Evolutionary conservation across 495 filamentous ascomycete species (phyloP), one percentile per base, ranked within the genome.

Genomic region (Saxophila tyrrhenica): DNA sequence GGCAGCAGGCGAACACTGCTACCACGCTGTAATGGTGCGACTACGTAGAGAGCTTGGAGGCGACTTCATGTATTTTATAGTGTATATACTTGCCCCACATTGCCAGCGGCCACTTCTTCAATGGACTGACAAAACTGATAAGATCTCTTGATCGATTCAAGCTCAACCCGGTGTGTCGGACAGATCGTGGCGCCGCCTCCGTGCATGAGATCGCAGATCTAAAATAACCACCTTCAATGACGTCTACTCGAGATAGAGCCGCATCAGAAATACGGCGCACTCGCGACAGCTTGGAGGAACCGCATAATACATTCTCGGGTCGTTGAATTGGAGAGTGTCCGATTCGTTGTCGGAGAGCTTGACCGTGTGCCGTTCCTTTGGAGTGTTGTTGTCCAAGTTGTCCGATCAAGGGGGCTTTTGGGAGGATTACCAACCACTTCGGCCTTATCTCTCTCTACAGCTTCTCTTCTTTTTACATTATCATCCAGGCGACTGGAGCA

Each of bases 1-100:
- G 58, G 7, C n/a, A 48, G 48, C 58, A 57, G 45, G 39, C 25
- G 3, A 61, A 61, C 38, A 45, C 41, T 49, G 58, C 58, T 24
- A n/a, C 51, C 45, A 57, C 58, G 29, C 50, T 61, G 49, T 61
- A 32, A 55, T 35, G 5, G 29, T 35, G n/a, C n/a, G n/a, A n/a
- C n/a, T n/a, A n/a, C n/a, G n/a, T 35, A 35, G 29, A 35, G 29
- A 35, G 5, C 29, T 5, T 5, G 29, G 13, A 23, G 44, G 11
- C 11, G 44, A 23, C 44, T 20, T 47, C 44, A 23, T 11, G 44
- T 9, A 15, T 3, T 5, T 3, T 21, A 24, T 23, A 11, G 44
- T 47, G 9, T 20, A 23, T 15, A n/a, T 44, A 44, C 13, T 7
- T 35, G 13, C 29, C n/a, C n/a, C n/a, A n/a, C n/a, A n/a, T n/a